A percentile compares a stretch with the other conserved stretches of the same genome.
Evolutionary conservation across 2,329 filamentous ascomycete genomes (phyloP).

Genomic region (Epichloe hybrida): DNA sequence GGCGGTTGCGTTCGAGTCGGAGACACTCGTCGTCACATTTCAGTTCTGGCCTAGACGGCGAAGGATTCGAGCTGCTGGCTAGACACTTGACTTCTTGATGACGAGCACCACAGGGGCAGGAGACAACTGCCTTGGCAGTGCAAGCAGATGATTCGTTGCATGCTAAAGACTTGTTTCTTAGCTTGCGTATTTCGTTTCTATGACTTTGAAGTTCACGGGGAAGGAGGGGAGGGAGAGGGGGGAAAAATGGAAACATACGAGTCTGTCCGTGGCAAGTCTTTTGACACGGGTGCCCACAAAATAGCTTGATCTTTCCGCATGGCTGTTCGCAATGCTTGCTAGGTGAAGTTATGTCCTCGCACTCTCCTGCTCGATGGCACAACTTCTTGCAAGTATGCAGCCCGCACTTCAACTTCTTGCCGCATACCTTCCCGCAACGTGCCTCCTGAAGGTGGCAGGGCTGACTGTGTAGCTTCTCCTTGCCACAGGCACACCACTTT

Average conservation of each 20-base stretch:
- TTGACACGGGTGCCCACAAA: constrained; percentile 49
- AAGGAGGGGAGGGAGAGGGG: neutral
- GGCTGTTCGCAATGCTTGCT: constrained; percentile 63
- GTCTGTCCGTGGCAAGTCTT: constrained; percentile 74
- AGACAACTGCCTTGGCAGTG: constrained; percentile 64
- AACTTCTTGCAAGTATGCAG: constrained; percentile 69
- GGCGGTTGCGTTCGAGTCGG: constrained; percentile 70
- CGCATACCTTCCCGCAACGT: constrained; percentile 71
- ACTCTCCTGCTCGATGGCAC: constrained; percentile 73
- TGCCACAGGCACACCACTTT: constrained; percentile 79
- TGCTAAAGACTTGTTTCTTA: constrained; percentile 20
- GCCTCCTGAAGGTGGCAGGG: constrained; percentile 80
- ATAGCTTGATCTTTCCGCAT: constrained; percentile 48
- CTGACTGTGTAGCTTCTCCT: constrained; percentile 74
- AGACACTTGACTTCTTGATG: constrained; percentile 78
- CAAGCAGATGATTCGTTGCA: constrained; percentile 81
- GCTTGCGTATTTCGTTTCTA: neutral
- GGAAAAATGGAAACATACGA: constrained; percentile 19
- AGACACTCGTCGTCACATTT: constrained; percentile 89
- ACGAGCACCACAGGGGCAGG: constrained; percentile 73
- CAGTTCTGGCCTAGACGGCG: constrained; percentile 48
- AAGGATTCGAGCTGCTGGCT: constrained; percentile 50
- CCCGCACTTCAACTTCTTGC: constrained; percentile 70
- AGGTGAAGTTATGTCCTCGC: constrained; percentile 55
- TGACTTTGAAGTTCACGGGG: too few relatives aligned